Percentiles rank a stretch among this genome's conserved stretches.
These are phyloP conservation scores for Omphalotus guepiniiformis DNA, from an alignment of 768 basidiomycete species.

Conservation along the genomic window DNA sequence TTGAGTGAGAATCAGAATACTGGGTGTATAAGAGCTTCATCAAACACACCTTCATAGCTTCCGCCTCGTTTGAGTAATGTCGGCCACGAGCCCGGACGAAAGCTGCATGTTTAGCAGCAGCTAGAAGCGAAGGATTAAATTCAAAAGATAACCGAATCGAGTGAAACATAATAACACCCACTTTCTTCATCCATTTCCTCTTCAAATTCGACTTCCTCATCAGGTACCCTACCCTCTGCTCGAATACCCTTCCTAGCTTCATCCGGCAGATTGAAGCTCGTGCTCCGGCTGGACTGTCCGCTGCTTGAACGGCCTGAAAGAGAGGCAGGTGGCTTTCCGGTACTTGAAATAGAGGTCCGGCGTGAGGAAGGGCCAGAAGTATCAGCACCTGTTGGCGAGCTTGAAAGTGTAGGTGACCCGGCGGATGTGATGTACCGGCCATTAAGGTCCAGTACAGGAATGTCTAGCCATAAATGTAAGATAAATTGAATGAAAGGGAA, in stretches of 20 bases:
- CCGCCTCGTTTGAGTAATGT: slow-evolving; percentile 88
- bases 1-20: slow-evolving; percentile 3
- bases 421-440: slow-evolving; percentile 34
- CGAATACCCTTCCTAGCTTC: slow-evolving; percentile 61
- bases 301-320: slow-evolving; percentile 55
- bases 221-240: slow-evolving; percentile 44
- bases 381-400: slow-evolving; percentile 58
- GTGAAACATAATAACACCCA: slow-evolving; percentile 29
- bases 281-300: slow-evolving; percentile 70
- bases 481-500: not conserved
- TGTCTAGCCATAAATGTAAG: slow-evolving; percentile 46
- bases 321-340: slow-evolving; percentile 44
- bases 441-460: slow-evolving; percentile 71
- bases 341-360: slow-evolving; percentile 68
- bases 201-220: slow-evolving; percentile 67
- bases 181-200: slow-evolving; percentile 92
- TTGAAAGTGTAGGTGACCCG: slow-evolving; percentile 34
- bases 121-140: slow-evolving; percentile 31
- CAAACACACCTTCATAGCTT: slow-evolving; percentile 81
- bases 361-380: slow-evolving; percentile 69
- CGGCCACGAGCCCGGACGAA: slow-evolving; percentile 78
- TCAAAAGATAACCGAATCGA: not conserved
- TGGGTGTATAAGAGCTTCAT: not conserved
- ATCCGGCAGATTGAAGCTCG: slow-evolving; percentile 76
- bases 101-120: slow-evolving; percentile 76